Percentiles rank a stretch among this genome's conserved stretches.
These are phyloP conservation scores for Lycium barbarum DNA, from an alignment of 257 asterid species.

Conservation along the genomic window DNA sequence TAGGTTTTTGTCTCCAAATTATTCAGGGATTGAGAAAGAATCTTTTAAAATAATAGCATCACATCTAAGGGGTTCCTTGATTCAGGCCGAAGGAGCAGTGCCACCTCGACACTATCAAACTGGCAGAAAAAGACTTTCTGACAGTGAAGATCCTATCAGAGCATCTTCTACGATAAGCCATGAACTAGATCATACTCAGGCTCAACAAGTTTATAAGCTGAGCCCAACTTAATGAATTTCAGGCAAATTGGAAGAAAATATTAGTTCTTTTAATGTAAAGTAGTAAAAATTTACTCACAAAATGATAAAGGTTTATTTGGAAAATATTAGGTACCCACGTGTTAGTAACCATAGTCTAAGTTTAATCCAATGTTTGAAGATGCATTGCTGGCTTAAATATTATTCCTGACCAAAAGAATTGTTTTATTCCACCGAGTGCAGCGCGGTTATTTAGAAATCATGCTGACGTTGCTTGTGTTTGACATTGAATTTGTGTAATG, in stretches of 20 bases:
- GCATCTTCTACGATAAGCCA: not conserved
- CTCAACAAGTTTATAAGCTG: not conserved
- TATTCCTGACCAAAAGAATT: not conserved
- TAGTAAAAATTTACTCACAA: not conserved
- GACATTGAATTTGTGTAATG: slow-evolving; percentile 1
- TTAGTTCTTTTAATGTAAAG: not conserved
- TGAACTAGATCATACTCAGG: not conserved
- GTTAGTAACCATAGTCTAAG: not conserved
- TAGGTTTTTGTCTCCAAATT: not conserved
- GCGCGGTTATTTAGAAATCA: not conserved
- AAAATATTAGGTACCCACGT: not conserved
- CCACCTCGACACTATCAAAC: not conserved
- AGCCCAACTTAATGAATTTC: not conserved
- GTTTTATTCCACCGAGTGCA: not conserved
- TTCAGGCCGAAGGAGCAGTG: slow-evolving; percentile 16
- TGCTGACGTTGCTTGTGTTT: not conserved
- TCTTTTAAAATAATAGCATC: slow-evolving; percentile 14
- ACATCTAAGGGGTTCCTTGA: not conserved
- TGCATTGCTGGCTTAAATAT: not conserved
- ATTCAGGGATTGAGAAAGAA: slow-evolving; percentile 7
- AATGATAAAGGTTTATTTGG: not conserved
- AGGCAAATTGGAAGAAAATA: not conserved
- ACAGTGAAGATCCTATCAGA: not conserved
- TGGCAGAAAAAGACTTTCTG: not conserved
- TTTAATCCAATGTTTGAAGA: not conserved